phyloP scores from a whole-genome alignment of 2,329 filamentous ascomycete genomes.

The Leptographium procerum region DNA sequence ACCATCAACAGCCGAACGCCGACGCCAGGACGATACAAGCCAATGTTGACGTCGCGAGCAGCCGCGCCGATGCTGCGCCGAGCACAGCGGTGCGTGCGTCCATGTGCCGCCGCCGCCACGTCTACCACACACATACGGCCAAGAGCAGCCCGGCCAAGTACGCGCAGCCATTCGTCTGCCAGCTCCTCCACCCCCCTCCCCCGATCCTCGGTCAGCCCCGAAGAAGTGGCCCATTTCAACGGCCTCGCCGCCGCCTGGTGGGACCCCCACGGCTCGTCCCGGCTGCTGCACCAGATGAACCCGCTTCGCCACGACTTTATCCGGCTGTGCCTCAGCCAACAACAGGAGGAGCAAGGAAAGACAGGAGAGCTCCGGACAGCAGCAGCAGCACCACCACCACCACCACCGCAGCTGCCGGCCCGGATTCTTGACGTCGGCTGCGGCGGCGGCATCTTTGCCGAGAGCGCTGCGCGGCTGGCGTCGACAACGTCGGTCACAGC shows the following conservation, averaged over 20 bases:
- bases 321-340: slow-evolving; percentile 51
- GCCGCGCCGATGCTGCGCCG: slow-evolving; percentile 5
- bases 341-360: too few species aligned
- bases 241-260: slow-evolving; percentile 90
- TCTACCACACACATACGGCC: neutral
- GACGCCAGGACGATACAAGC: neutral
- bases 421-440: slow-evolving; percentile 79
- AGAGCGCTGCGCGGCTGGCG: slow-evolving; percentile 62
- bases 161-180: neutral
- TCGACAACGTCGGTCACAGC: slow-evolving; percentile 55
- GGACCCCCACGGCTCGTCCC: slow-evolving; percentile 87
- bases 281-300: slow-evolving; percentile 95
- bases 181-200: slow-evolving; percentile 11
- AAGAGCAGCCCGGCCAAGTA: neutral
- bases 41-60: slow-evolving; percentile 1
- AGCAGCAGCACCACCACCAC: too few species aligned
- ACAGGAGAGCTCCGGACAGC: slow-evolving; percentile 19
- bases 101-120: neutral
- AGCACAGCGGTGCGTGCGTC: neutral
- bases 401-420: neutral
- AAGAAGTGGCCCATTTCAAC: slow-evolving; percentile 91
- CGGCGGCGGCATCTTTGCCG: slow-evolving; percentile 92
- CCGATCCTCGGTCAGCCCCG: slow-evolving; percentile 66
- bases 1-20: neutral
- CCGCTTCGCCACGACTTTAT: slow-evolving; percentile 93